Base-by-base conservation (phyloP, 139 green algal genomes). In the Coelastrella sp. region DNA sequence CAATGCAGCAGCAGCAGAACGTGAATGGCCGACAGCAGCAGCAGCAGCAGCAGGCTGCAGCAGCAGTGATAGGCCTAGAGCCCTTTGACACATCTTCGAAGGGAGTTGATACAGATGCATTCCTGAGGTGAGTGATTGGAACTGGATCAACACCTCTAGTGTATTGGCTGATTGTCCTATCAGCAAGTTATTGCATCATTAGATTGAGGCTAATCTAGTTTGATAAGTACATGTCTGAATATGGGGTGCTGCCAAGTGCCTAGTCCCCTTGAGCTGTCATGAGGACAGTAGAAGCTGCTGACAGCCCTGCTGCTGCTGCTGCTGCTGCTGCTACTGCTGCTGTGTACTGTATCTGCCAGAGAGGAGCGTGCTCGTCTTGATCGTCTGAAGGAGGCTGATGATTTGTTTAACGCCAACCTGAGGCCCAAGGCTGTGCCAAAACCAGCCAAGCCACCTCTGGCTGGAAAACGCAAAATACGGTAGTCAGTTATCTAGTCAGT, bases 391-490 rank as follows among this genome's bases (percentile, higher is more conserved):
- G 51, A 68, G 50, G 73, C 73, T 50, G 73, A 81, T 48, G 73
- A 81, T n/a, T 32, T 81, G 17, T 81, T 81, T 34, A 67, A 81
- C 25, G 73, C 73, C 30, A 81, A 67, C 73, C 30, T 81, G 45
- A 81, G 30, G 53, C 53, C 53, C 2, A 64, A 64, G 53, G 21
- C 53, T 9, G 17, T 64, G 30, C 19, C 53, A 9, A 64, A 64
- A 3, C 30, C 53, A n/a, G 6, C 19, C 6, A 21, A 21, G 53
- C 19, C 53, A 27, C 48, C 48, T 57, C 48, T 15, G 17, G 48
- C 48, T n/a, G n/a, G n/a, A 57, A 57, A 57, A 2, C 48, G 48
- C 17, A 57, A 57, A 15, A 15, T 15, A 57, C 48, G 48, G 13
- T 57, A 57, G 2, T 57, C 48, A 57, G 48, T 57, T n/a, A n/a